Evolutionary conservation across 1,139 yeast species (phyloP).

Genomic region (Lodderomyces jiufengensis): DNA sequence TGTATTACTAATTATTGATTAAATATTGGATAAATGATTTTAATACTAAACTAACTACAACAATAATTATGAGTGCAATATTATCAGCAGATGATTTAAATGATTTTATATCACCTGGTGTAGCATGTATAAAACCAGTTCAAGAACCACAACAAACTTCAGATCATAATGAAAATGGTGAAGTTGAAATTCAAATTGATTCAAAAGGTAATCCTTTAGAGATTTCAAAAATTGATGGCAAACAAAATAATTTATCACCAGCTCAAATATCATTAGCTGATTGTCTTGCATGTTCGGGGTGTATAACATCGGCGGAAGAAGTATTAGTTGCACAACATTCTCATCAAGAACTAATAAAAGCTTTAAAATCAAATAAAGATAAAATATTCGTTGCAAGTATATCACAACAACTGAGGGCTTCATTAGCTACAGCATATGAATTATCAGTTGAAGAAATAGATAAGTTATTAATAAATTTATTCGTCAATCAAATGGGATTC

Average conservation of each 20-base stretch:
- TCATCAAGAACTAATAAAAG: conserved; percentile 69
- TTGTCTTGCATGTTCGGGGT: conserved; percentile 95
- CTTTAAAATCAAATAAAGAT: conserved; percentile 35
- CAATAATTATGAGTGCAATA: conserved; percentile 72
- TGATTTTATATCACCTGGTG: conserved; percentile 92
- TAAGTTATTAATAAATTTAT: conserved; percentile 52
- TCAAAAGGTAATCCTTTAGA: conserved; percentile 67
- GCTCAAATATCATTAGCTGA: conserved; percentile 90
- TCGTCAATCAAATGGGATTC: conserved; percentile 64
- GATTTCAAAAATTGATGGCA: conserved; percentile 58
- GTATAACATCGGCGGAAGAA: conserved; percentile 95
- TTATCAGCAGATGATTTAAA: conserved; percentile 86
- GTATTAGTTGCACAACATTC: conserved; percentile 89
- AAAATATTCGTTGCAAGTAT: conserved; percentile 68
- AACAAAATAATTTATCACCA: conserved; percentile 52
- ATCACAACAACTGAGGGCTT: conserved; percentile 83
- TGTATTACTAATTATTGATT: too few species aligned
- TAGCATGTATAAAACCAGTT: conserved; percentile 80
- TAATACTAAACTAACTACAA: not conserved
- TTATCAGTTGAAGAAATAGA: conserved; percentile 58
- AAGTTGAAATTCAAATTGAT: conserved; percentile 64
- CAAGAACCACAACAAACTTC: not conserved
- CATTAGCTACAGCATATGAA: conserved; percentile 68
- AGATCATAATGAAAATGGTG: conserved; percentile 22
- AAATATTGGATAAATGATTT: too few species aligned